Base-by-base conservation (phyloP, 2,329 filamentous ascomycete genomes). In the Bipolaris sorokiniana region DNA sequence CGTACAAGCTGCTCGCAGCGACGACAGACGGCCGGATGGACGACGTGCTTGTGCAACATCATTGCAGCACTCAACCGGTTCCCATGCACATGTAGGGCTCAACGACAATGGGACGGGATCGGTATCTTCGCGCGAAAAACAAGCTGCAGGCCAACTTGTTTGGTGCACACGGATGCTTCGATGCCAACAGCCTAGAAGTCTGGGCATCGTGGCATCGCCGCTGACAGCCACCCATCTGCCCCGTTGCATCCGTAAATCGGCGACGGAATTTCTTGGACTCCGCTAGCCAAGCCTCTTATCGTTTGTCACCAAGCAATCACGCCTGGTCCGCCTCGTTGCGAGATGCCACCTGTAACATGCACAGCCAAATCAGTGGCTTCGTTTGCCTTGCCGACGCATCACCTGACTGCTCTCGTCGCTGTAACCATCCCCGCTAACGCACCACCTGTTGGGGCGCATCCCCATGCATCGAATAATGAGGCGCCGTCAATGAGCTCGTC, bases 271-370 rank as follows among this genome's bases (percentile, higher is more conserved):
- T 62, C 68, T 74, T 72, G 71, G 70, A 54, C n/a, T 16, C 62
- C 59, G 68, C 68, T 58, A 72, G 73, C 73, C 73, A 74, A 74
- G 73, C 54, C 45, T 57, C 68, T 69, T 71, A 66, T 66, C 67
- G 41, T 59, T 52, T 47, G 51, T 59, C 53, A 38, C 53, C 46
- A 53, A 59, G 37, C 53, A 54, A 33, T 45, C 56, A 31, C 28
- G 47, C 52, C 38, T 48, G 37, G 56, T 31, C 53, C 54, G 41
- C 55, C 49, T 54, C 48, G 33, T 37, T 33, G 44, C 23, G 23
- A 37, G 40, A 7, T 23, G 7, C 31, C 5, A 28, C 20, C 31
- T 33, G 50, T 51, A 37, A 33, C 36, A 57, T 56, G 42, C 38
- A 38, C 54, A 31, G 54, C 23, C 33, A 52, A 42, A 47, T 18